Evolutionary conservation across 2,329 filamentous ascomycete genomes (phyloP), one percentile per base, ranked within the genome.

Genomic region (Dactylellina parvicollis): DNA sequence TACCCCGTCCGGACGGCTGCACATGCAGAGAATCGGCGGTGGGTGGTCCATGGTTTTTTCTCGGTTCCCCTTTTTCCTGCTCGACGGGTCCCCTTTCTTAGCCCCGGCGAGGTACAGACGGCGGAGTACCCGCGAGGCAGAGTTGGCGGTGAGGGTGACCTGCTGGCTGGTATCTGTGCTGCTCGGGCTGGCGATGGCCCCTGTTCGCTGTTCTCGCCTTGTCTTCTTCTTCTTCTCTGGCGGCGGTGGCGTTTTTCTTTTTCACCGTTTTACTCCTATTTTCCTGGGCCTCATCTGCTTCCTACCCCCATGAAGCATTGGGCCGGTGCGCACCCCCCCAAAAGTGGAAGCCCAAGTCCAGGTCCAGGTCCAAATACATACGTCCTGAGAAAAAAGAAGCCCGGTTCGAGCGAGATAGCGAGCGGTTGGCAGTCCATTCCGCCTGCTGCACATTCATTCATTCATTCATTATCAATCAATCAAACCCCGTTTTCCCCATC

Each of bases 261-360:
- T 67, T 67, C 52, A 52, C 54, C 62, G 44, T 59, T 59, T 67
- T 67, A 69, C 64, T 69, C 64, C 64, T 69, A 54, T 69, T 69
- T 69, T 38, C 40, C 59, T 57, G 34, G 34, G 34, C 40, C 44
- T 52, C 32, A 22, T 47, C 52, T 46, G 42, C 16, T 36, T 54
- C 47, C 50, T 14, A 12, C 20, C 32, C 44, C 32, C 56, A 49
- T 64, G 47, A 46, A 64, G 60, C 22, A 49, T 47, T n/a, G n/a
- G n/a, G n/a, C n/a, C n/a, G 49, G 55, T 32, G 60, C 49, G 28
- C 56, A 40, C 44, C 44, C 46, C 20, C 46, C 22, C 46, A n/a
- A n/a, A n/a, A n/a, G n/a, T n/a, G n/a, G n/a, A n/a, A n/a, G n/a
- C n/a, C n/a, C n/a, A n/a, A n/a, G n/a, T n/a, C n/a, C n/a, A n/a